Evolutionary conservation across 371 early-diverging fungal species (phyloP), one percentile per base, ranked within the genome.

Genomic region (Mucor mucedo): DNA sequence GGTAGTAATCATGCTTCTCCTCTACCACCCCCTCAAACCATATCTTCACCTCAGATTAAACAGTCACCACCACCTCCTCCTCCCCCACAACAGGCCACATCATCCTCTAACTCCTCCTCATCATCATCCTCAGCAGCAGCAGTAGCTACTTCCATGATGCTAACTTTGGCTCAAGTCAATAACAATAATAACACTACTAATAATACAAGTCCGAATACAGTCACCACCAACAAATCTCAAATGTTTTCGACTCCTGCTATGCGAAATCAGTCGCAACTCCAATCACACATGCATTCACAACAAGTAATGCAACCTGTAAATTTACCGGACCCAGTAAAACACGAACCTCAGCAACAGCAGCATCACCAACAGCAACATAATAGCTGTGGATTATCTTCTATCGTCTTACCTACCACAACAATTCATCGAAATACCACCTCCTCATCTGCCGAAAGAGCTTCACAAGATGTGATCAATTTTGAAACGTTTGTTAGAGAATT

Each of bases 401-500:
- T 16, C 3, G 42, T n/a, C 6, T 47, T 5, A 21, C 40, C 28
- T 56, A 45, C 61, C 9, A 28, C 54, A 27, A 29, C 33, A 2
- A 33, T 42, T 5, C 48, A 8, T 27, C 49, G 49, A 35, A 38
- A 50, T 11, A 30, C 49, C 6, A 48, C 63, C n/a, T 11, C 59
- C 7, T 56, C 58, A n/a, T 33, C 64, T 7, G 27, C 58, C 4
- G 67, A 67, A 11, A 56, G 53, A 35, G 53, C 45, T 32, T 45
- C 62, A 21, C 58, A 54, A 4, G 59, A 65, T 28, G 5, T 65
- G 30, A 65, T 70, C 10, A 64, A 70, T 8, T 56, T 78, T 6
- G 75, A 71, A 11, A 55, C 41, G 8, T 81, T 81, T 66, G 82
- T 78, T 0, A 55, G 61, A 33, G 69, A 75, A 32, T 58, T 81